Percentiles rank a stretch among this genome's conserved stretches.
Evolutionary conservation across 768 basidiomycete genomes (phyloP).

Genomic region (Trametes gibbosa): DNA sequence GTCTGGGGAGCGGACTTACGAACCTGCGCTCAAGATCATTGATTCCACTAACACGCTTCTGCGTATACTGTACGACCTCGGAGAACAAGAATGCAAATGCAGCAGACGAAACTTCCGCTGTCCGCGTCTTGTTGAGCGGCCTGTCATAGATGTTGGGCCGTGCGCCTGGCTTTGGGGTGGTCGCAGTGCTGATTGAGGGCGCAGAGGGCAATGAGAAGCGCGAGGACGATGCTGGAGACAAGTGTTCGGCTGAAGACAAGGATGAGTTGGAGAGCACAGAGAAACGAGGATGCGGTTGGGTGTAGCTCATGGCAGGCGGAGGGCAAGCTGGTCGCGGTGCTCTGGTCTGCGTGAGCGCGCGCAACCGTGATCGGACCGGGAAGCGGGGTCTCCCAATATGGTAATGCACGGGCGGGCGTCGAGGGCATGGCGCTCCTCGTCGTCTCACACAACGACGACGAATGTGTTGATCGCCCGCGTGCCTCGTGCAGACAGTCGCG

Average conservation of each 20-base stretch:
- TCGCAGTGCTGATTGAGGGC: constrained; percentile 45
- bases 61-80: constrained; percentile 93
- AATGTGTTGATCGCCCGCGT: not conserved
- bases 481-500: not conserved
- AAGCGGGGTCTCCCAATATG: not conserved
- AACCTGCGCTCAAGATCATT: constrained; percentile 93
- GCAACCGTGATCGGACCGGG: not conserved
- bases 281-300: constrained; percentile 64
- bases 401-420: constrained; percentile 4
- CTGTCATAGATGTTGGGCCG: constrained; percentile 88
- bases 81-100: constrained; percentile 91
- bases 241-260: constrained; percentile 41
- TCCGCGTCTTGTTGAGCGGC: constrained; percentile 81
- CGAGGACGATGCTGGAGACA: constrained; percentile 57
- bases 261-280: constrained; percentile 67
- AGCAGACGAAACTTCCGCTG: constrained; percentile 76
- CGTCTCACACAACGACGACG: constrained; percentile 9
- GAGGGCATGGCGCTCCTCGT: not conserved
- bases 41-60: constrained; percentile 91
- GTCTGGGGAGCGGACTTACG: constrained; percentile 19
- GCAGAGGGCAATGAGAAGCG: constrained; percentile 69
- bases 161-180: constrained; percentile 36
- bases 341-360: not conserved
- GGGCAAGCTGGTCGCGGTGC: not conserved
- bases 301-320: constrained; percentile 39